Evolutionary conservation across 495 filamentous ascomycete genomes (phyloP).

Genomic region (Penicillium soppii): DNA sequence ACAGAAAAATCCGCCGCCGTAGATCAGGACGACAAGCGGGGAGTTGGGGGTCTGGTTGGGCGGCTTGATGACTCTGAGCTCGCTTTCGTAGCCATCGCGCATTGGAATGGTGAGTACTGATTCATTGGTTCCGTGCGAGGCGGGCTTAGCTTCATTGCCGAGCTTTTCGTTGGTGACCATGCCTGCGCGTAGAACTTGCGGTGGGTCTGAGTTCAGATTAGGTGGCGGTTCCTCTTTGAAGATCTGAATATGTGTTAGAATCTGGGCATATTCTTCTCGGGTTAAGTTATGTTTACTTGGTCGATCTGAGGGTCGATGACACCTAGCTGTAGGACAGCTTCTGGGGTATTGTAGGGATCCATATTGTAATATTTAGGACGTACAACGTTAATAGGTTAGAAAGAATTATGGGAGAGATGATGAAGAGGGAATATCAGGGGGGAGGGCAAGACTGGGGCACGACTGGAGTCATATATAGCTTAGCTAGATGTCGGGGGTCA

Average conservation of each 20-base stretch:
- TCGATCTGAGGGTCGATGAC: not conserved
- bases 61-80: not conserved
- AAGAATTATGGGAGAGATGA: not conserved
- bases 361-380: not conserved
- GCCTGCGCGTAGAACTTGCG: not conserved
- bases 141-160: not conserved
- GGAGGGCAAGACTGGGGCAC: no score
- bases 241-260: not conserved
- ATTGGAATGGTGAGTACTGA: not conserved
- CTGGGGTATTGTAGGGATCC: not conserved
- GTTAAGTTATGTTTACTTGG: not conserved
- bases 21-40: not conserved
- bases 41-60: not conserved
- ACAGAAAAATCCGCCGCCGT: not conserved
- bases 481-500: no score
- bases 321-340: not conserved
- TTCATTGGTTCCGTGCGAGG: not conserved
- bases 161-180: not conserved
- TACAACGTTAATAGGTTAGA: no score
- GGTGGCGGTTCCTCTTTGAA: not conserved
- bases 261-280: not conserved
- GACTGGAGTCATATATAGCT: no score
- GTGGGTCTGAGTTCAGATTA: not conserved
- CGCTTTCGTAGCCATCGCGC: not conserved
- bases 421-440: not conserved